Conservation (phyloP, 495 filamentous ascomycete species). For the Lasiosphaeriaceae sp. region DNA sequence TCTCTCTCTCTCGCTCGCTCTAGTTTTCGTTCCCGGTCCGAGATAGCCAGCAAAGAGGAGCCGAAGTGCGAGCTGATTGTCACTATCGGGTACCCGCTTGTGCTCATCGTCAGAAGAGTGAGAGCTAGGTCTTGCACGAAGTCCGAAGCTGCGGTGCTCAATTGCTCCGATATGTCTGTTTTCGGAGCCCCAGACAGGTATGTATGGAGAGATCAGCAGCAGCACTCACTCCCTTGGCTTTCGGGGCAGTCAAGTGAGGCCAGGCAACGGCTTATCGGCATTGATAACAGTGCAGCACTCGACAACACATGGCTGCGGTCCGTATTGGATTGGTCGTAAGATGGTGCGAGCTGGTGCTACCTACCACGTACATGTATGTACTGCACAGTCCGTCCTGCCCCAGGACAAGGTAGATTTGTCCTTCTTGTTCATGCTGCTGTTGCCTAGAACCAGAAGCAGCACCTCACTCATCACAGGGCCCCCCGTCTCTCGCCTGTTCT, state of each 20-base stretch:
- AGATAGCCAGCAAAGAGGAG: not conserved
- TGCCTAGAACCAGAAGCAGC: no score
- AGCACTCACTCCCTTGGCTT: no score
- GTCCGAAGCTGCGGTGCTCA: not conserved
- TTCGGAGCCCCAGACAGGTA: not conserved
- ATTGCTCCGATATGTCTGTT: not conserved
- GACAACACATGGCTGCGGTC: not conserved
- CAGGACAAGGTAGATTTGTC: no score
- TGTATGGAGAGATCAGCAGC: not conserved
- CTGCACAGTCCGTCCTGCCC: no score
- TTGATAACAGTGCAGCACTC: not conserved
- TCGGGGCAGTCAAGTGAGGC: no score
- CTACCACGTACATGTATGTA: not conserved
- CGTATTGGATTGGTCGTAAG: constrained; percentile 9
- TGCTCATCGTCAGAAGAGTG: not conserved
- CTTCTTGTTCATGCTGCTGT: no score
- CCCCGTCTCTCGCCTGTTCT: no score
- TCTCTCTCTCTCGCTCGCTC: no score
- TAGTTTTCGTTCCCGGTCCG: no score
- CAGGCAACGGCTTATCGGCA: not conserved
- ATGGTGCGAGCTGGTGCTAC: constrained; percentile 6
- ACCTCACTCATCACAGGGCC: no score
- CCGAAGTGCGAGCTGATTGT: not conserved
- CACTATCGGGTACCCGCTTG: not conserved
- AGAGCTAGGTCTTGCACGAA: not conserved